These are phyloP conservation scores for Stagonosporopsis tanaceti DNA, from an alignment of 2,329 filamentous ascomycete species.

Conservation along the genomic window DNA sequence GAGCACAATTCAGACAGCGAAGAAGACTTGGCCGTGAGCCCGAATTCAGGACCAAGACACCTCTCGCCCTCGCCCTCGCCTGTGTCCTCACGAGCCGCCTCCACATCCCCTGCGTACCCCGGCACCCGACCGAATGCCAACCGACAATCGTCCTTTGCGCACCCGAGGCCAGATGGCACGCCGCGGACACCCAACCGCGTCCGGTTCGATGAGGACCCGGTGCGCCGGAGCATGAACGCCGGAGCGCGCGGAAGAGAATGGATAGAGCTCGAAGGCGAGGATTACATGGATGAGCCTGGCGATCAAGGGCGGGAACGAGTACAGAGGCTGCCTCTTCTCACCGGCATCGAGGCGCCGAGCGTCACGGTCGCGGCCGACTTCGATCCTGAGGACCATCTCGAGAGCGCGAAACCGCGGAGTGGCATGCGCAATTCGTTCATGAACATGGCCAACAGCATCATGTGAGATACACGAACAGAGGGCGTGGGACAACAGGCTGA, in stretches of 20 bases:
- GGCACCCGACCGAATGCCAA: constrained; percentile 36
- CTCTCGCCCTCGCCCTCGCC: constrained; percentile 42
- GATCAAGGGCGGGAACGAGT: constrained; percentile 51
- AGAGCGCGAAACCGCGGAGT: constrained; percentile 78
- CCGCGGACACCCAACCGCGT: constrained; percentile 76
- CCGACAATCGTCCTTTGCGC: constrained; percentile 56
- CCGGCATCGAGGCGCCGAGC: constrained; percentile 82
- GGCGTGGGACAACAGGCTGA: constrained; percentile 21
- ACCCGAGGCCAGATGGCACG: constrained; percentile 57
- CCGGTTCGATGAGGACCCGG: constrained; percentile 67
- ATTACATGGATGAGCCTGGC: constrained; percentile 61
- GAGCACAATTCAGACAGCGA: constrained; percentile 44
- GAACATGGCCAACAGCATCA: constrained; percentile 99
- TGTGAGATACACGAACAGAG: constrained; percentile 54
- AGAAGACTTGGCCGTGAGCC: constrained; percentile 34
- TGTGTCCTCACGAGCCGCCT: constrained; percentile 38
- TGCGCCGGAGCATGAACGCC: constrained; percentile 46
- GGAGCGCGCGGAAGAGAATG: constrained; percentile 45
- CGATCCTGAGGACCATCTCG: constrained; percentile 66
- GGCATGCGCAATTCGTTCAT: constrained; percentile 90
- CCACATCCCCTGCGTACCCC: constrained; percentile 39
- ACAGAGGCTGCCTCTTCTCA: constrained; percentile 74
- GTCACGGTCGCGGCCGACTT: constrained; percentile 71
- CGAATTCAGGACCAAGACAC: constrained; percentile 27
- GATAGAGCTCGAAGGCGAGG: constrained; percentile 67